These are phyloP conservation scores for Geotrichum candidum DNA, from an alignment of 1,139 yeast species.

Conservation along the genomic window DNA sequence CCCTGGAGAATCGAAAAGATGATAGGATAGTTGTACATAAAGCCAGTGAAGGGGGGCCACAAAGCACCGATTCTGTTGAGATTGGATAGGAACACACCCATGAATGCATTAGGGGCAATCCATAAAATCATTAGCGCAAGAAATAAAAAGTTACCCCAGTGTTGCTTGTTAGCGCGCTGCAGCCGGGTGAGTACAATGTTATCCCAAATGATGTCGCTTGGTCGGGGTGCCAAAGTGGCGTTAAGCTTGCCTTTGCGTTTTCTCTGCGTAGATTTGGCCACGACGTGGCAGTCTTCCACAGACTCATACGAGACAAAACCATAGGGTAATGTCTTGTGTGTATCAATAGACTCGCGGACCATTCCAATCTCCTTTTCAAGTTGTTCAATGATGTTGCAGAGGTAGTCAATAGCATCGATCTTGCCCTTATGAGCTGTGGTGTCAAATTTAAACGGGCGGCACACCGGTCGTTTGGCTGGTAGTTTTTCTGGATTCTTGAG, in stretches of 20 bases:
- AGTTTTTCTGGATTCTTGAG: constrained; percentile 29
- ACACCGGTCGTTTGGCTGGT: constrained; percentile 24
- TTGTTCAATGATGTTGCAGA: constrained; percentile 22
- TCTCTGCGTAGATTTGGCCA: constrained; percentile 24
- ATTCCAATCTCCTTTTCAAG: constrained; percentile 29
- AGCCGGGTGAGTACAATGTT: constrained; percentile 31
- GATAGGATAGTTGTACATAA: constrained; percentile 29
- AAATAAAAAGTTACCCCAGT: constrained; percentile 35
- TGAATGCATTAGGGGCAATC: constrained; percentile 40
- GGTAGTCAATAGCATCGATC: constrained; percentile 34
- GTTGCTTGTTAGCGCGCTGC: constrained; percentile 33
- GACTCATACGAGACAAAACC: constrained; percentile 37
- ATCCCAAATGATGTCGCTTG: constrained; percentile 38
- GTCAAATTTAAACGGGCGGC: constrained; percentile 25
- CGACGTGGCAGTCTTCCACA: constrained; percentile 29
- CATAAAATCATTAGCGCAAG: constrained; percentile 32
- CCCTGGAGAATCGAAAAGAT: constrained; percentile 39
- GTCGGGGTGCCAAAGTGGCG: constrained; percentile 33
- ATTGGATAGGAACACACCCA: constrained; percentile 39
- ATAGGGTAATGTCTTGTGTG: constrained; percentile 27
- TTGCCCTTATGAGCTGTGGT: constrained; percentile 14
- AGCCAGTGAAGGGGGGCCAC: constrained; percentile 34
- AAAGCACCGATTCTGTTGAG: constrained; percentile 35
- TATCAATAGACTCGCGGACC: constrained; percentile 26
- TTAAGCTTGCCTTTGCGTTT: constrained; percentile 9